Conservation (phyloP, 345 rosid species). For the Aquilaria yunnanensis region DNA sequence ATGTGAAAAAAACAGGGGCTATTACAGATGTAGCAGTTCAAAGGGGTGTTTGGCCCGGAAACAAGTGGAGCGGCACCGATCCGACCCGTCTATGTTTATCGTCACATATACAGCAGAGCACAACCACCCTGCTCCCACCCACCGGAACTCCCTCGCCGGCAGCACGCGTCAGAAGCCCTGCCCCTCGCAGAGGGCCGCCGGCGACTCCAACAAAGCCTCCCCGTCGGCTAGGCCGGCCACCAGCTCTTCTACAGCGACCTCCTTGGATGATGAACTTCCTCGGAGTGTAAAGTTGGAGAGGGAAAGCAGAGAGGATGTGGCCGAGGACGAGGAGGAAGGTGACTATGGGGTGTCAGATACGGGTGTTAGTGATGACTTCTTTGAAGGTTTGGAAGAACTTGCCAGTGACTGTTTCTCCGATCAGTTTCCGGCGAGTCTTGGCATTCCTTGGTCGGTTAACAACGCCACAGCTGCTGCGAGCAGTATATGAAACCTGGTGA, state of each 20-base stretch:
- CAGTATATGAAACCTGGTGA: conserved; percentile 31
- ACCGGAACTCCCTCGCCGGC: conserved; percentile 92
- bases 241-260: conserved; percentile 31
- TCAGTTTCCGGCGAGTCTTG: conserved; percentile 45
- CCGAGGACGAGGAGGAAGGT: conserved; percentile 56
- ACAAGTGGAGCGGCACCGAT: conserved; percentile 97
- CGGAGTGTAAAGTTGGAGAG: conserved; percentile 35
- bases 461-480: conserved; percentile 41
- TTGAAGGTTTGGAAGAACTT: conserved; percentile 67
- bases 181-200: conserved; percentile 18
- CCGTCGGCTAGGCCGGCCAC: conserved; percentile 22
- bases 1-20: conserved; percentile 48
- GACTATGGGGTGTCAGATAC: conserved; percentile 52
- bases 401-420: conserved; percentile 41
- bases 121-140: conserved; percentile 90
- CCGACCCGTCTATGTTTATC: conserved; percentile 84
- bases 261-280: conserved; percentile 42
- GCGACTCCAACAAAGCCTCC: conserved; percentile 20
- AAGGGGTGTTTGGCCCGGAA: conserved; percentile 95
- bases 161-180: conserved; percentile 72
- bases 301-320: conserved; percentile 47
- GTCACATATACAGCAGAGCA: conserved; percentile 97
- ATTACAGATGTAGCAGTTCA: conserved; percentile 93
- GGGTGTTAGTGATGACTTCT: conserved; percentile 77
- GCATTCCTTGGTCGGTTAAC: conserved; percentile 42